Conservation (phyloP, 2,329 filamentous ascomycete species). For the Rutstroemia sp. region DNA sequence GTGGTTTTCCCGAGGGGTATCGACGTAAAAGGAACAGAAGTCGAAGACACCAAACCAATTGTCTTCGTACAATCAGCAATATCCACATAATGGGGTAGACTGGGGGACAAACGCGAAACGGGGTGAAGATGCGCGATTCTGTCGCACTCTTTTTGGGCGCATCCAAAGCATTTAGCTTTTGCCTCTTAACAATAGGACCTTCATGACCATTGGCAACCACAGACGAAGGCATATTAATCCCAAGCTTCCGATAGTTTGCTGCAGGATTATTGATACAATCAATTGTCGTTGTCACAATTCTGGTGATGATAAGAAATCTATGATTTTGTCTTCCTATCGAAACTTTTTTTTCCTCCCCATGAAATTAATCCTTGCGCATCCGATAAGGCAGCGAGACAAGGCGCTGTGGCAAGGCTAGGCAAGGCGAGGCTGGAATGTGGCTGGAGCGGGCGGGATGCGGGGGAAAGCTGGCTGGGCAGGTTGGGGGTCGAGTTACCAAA, state of each 20-base stretch:
- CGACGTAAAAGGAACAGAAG: slow-evolving; percentile 80
- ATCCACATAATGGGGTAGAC: neutral
- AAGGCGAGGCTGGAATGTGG: no score
- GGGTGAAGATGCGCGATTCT: slow-evolving; percentile 81
- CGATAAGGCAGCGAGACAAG: no score
- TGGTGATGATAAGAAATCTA: neutral
- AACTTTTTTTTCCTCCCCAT: neutral
- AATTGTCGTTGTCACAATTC: neutral
- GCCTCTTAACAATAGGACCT: slow-evolving; percentile 65
- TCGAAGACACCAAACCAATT: slow-evolving; percentile 87
- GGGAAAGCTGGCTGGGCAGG: no score
- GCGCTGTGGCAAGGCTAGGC: no score
- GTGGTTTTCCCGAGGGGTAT: slow-evolving; percentile 87
- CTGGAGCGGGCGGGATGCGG: no score
- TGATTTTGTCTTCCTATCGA: neutral
- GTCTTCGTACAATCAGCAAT: slow-evolving; percentile 49
- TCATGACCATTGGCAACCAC: slow-evolving; percentile 38
- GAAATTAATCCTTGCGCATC: neutral
- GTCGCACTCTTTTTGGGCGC: slow-evolving; percentile 34
- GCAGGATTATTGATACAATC: neutral
- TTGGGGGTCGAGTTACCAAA: no score
- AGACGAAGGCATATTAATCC: slow-evolving; percentile 37
- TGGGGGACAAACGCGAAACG: slow-evolving; percentile 67
- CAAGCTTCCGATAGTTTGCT: neutral
- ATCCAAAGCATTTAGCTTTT: slow-evolving; percentile 49